Evolutionary conservation across 306 rosid genomes (phyloP).

Genomic region (Carpinus viminea): DNA sequence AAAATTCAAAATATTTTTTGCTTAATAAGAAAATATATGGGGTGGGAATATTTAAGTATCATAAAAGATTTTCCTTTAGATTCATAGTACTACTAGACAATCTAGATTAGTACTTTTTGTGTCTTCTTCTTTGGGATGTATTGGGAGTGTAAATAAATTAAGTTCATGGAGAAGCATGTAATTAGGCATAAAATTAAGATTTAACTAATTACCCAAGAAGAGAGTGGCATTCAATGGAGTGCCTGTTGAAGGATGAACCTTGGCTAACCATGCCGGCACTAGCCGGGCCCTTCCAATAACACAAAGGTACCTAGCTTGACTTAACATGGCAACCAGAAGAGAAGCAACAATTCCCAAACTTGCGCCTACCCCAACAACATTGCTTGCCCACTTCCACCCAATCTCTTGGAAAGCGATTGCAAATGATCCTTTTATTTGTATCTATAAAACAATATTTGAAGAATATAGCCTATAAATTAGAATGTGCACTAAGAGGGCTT

Average conservation of each 20-base stretch:
- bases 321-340: conserved; percentile 86
- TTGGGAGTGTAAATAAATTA: not conserved
- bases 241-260: conserved; percentile 83
- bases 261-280: conserved; percentile 87
- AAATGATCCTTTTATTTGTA: conserved; percentile 62
- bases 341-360: conserved; percentile 79
- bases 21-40: not conserved
- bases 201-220: conserved; percentile 53
- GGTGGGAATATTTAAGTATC: not conserved
- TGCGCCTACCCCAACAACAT: conserved; percentile 85
- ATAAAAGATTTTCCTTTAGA: not conserved
- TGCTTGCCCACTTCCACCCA: conserved; percentile 91
- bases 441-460: conserved; percentile 35
- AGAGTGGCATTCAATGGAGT: conserved; percentile 92
- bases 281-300: conserved; percentile 86
- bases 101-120: not conserved
- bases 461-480: conserved; percentile 10
- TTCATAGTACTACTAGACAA: not conserved
- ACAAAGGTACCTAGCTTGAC: conserved; percentile 96
- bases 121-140: not conserved
- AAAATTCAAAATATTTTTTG: not conserved
- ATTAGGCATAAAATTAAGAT: not conserved
- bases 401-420: conserved; percentile 62
- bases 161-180: conserved; percentile 4
- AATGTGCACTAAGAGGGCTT: not conserved